Conservation (phyloP, 1,284 basidiomycete species). For the Abortiporus biennis region DNA sequence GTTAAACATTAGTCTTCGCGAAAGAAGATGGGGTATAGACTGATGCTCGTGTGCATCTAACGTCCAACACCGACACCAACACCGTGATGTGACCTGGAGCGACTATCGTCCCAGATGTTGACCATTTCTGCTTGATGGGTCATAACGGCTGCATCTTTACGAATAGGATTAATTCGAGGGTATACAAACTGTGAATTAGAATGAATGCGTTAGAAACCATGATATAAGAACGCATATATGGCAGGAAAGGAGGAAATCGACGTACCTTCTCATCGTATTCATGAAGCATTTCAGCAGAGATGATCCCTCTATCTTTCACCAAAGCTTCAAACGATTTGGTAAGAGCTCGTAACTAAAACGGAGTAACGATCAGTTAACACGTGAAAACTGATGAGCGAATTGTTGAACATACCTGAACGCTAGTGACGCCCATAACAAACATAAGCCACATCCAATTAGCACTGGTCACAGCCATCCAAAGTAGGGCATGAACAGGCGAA, state of each 20-base stretch:
- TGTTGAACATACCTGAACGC: constrained; percentile 48
- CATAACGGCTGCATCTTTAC: constrained; percentile 77
- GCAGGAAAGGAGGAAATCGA: constrained; percentile 5
- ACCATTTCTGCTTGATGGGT: constrained; percentile 79
- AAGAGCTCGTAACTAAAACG: constrained; percentile 41
- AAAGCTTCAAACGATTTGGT: constrained; percentile 54
- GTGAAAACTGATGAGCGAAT: not conserved
- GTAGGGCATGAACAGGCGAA: constrained; percentile 65
- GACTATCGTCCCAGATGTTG: constrained; percentile 22
- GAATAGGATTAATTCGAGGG: constrained; percentile 69
- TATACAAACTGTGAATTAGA: constrained; percentile 62
- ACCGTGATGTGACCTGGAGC: not conserved
- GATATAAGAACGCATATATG: constrained; percentile 3
- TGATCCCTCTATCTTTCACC: constrained; percentile 70
- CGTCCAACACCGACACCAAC: no score
- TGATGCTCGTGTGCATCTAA: no score
- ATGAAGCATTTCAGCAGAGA: constrained; percentile 77
- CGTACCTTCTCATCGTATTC: constrained; percentile 79
- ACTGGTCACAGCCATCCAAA: constrained; percentile 66
- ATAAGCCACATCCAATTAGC: constrained; percentile 72
- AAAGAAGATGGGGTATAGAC: no score
- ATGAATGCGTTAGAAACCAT: constrained; percentile 4
- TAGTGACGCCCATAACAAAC: constrained; percentile 56
- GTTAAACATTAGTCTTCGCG: no score
- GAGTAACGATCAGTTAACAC: constrained; percentile 1